Evolutionary conservation across 371 early-diverging fungal genomes (phyloP).

Genomic region (Catenaria anguillulae): DNA sequence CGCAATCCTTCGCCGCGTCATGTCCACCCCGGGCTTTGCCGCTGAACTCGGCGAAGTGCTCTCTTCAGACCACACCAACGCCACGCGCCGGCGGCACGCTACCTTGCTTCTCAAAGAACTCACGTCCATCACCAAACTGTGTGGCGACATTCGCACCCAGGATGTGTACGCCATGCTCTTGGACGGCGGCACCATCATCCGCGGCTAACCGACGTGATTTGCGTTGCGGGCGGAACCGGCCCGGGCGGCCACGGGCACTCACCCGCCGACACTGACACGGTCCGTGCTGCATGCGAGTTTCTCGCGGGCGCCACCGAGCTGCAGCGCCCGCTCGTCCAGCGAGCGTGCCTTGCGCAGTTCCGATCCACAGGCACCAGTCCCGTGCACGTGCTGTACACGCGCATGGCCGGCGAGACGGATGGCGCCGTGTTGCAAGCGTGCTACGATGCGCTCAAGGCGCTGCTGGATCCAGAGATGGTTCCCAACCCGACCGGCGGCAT

Average conservation of each 20-base stretch:
- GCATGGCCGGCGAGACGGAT: neutral
- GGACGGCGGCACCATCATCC: neutral
- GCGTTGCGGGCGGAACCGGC: no score
- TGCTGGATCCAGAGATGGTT: neutral
- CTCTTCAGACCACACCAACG: neutral
- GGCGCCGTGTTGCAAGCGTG: neutral
- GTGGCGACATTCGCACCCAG: neutral
- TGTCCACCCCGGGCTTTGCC: neutral
- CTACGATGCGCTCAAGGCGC: neutral
- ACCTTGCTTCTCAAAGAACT: neutral
- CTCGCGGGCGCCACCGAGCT: neutral
- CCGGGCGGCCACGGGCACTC: no score
- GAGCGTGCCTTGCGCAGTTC: neutral
- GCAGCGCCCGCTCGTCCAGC: neutral
- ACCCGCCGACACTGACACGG: neutral
- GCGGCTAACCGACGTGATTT: neutral
- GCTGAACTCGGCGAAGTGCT: neutral
- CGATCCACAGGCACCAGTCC: neutral
- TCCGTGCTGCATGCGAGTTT: neutral
- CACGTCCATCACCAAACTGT: neutral
- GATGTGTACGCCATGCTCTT: neutral
- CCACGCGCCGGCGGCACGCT: neutral
- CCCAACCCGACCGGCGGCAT: neutral
- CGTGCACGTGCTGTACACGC: neutral
- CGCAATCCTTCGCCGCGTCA: neutral